Conservation (phyloP, 768 basidiomycete genomes). For the Boletellus ananas region DNA sequence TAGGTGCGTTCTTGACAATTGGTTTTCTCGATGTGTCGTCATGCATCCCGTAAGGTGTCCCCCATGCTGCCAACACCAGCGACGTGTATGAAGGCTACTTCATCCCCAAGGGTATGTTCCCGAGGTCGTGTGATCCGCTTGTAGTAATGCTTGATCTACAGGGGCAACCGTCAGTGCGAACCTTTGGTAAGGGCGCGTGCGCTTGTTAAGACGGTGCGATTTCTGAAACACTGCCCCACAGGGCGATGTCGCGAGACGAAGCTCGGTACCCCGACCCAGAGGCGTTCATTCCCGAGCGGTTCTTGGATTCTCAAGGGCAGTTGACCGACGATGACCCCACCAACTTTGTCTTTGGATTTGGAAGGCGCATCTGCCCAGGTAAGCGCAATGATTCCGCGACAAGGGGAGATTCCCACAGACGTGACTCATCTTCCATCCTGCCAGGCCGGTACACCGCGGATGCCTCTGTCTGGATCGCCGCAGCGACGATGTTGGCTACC, state of each 20-base stretch:
- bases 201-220: too few species aligned
- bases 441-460: not conserved
- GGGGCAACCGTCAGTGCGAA: not conserved
- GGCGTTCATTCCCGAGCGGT: slow-evolving; percentile 13
- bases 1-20: slow-evolving; percentile 1
- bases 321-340: slow-evolving; percentile 6
- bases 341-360: slow-evolving; percentile 8
- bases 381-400: too few species aligned
- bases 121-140: not conserved
- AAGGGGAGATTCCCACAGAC: not conserved
- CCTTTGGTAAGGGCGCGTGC: not conserved
- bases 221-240: not conserved
- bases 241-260: slow-evolving; percentile 8
- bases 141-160: not conserved
- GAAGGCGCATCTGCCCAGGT: slow-evolving; percentile 9
- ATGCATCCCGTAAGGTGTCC: not conserved
- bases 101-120: slow-evolving; percentile 16
- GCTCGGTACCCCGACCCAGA: slow-evolving; percentile 10
- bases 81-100: slow-evolving; percentile 17
- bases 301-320: slow-evolving; percentile 1
- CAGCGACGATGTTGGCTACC: not conserved
- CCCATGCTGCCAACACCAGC: slow-evolving; percentile 7
- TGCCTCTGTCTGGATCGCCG: not conserved
- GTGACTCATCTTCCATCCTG: too few species aligned
- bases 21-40: too few species aligned